A percentile compares a stretch with the other conserved stretches of the same genome.
Evolutionary conservation across 441 rosid genomes (phyloP).

Genomic region (Gossypium gossypioides): DNA sequence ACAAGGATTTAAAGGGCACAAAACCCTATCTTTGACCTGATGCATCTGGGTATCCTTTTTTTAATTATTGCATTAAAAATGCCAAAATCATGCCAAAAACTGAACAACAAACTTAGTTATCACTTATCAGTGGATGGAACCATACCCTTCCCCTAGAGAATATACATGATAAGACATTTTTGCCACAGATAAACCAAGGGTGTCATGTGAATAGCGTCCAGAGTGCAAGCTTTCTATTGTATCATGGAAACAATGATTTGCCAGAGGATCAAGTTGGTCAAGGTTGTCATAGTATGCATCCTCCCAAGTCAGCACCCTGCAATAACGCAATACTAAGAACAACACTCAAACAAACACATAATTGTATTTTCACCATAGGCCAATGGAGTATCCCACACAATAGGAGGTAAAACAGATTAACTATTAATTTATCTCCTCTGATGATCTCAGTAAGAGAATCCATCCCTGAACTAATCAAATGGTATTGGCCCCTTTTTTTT

Average conservation of each 20-base stretch:
- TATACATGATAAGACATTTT: constrained; percentile 78
- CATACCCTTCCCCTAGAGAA: constrained; percentile 93
- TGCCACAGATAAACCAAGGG: constrained; percentile 68
- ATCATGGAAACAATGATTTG: constrained; percentile 28
- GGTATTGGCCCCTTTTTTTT: background rate
- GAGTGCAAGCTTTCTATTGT: constrained; percentile 29
- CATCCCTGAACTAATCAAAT: background rate
- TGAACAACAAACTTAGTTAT: background rate
- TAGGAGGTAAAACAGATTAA: background rate
- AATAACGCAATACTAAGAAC: constrained; percentile 14
- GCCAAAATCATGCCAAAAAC: background rate
- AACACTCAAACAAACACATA: background rate
- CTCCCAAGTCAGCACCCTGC: constrained; percentile 86
- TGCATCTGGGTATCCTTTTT: background rate
- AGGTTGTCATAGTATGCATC: constrained; percentile 60
- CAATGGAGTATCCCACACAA: background rate
- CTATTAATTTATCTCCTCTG: background rate
- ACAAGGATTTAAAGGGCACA: background rate
- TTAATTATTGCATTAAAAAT: background rate
- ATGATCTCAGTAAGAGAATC: background rate
- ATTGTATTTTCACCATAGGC: background rate
- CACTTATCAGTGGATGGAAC: constrained; percentile 8
- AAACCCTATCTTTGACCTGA: background rate
- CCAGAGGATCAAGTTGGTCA: constrained; percentile 30
- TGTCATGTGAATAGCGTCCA: constrained; percentile 35